Evolutionary conservation across 2,329 filamentous ascomycete genomes (phyloP), one percentile per base, ranked within the genome.

Genomic region (Scorias spongiosa): DNA sequence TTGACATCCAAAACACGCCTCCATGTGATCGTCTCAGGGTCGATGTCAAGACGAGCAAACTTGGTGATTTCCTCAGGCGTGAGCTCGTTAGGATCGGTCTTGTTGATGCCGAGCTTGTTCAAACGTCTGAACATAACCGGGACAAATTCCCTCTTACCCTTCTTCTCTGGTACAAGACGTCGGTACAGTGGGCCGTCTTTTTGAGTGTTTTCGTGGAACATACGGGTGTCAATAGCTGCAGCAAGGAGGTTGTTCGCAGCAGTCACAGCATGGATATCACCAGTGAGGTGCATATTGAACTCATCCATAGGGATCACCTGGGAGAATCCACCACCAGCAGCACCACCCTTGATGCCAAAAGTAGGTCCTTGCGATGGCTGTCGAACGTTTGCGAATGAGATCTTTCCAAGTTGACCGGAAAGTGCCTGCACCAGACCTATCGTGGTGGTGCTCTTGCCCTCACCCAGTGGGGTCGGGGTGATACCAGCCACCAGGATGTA

Each of bases 251-350:
- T 98, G 74, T 96, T 98, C 32, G 91, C 91, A 26, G 89, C 89
- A 43, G 87, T 87, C 58, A 98, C 91, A 51, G 91, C 91, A 63
- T 98, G 91, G 45, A 98, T 96, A 62, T 98, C 91, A 57, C 91
- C 91, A 44, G 91, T 98, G 57, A 98, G 69, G 64, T 98, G 91
- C 59, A 98, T 71, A 67, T 98, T 98, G 72, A 98, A 98, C 65
- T 98, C 91, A 57, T 98, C 91, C 91, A 98, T 98, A 46, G 91
- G 91, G 56, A 98, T 96, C 59, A 98, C 91, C 64, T 98, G 91
- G 63, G 86, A 94, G 76, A 96, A 98, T 34, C 91, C 91, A 63
- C 91, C 91, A 57, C 91, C 91, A 45, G 91, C 91, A 47, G 91
- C 91, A 57, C 91, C 91, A 49, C 91, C 91, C 73, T 98, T 98